Evolutionary conservation across 768 basidiomycete species (phyloP).

Genomic region (Boletus reticuloceps): DNA sequence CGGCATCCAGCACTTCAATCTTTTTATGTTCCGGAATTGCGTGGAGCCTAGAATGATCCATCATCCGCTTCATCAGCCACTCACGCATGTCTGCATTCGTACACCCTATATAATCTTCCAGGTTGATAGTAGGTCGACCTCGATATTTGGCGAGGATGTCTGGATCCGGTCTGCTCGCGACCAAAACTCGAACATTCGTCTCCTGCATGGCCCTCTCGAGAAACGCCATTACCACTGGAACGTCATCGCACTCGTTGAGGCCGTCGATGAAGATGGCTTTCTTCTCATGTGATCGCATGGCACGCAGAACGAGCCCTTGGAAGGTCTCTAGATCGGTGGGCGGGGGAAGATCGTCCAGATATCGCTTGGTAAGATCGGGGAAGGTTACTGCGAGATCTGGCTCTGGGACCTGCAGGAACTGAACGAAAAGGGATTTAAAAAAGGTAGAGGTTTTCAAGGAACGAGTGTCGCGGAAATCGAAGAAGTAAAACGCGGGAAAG

Average conservation of each 20-base stretch:
- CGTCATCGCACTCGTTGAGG: conserved; percentile 27
- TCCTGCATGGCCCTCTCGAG: conserved; percentile 24
- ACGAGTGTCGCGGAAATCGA: conserved; percentile 28
- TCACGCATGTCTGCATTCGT: conserved; percentile 22
- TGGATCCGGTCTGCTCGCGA: conserved; percentile 23
- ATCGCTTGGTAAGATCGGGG: conserved; percentile 16
- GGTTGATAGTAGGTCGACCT: conserved; percentile 16
- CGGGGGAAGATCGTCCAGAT: conserved; percentile 16
- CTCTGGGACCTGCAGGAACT: conserved; percentile 26
- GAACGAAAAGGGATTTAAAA: conserved; percentile 24
- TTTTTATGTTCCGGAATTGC: conserved; percentile 23
- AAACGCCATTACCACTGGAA: conserved; percentile 17
- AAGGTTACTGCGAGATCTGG: conserved; percentile 19
- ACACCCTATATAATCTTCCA: conserved; percentile 23
- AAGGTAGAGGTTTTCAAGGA: conserved; percentile 14
- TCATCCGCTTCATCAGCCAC: conserved; percentile 26
- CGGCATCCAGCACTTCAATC: conserved; percentile 18
- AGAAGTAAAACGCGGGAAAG: conserved; percentile 26
- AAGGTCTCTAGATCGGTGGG: conserved; percentile 13
- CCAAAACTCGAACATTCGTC: conserved; percentile 21
- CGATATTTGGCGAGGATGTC: conserved; percentile 16
- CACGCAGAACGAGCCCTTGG: conserved; percentile 19
- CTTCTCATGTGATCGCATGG: conserved; percentile 22
- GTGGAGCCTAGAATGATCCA: conserved; percentile 19
- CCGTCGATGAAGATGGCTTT: conserved; percentile 24